Conservation (phyloP, 305 asterid genomes). For the Salvia sclarea region DNA sequence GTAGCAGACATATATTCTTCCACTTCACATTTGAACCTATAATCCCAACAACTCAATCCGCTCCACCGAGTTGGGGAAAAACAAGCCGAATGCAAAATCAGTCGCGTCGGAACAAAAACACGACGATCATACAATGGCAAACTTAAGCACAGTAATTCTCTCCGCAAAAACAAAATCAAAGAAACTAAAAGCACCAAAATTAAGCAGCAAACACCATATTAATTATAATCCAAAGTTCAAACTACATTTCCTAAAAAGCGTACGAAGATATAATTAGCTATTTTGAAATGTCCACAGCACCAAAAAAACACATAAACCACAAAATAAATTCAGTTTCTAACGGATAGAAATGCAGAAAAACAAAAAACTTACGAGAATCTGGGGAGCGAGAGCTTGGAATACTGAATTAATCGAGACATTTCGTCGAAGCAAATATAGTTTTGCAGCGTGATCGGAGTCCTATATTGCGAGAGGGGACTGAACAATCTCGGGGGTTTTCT, state of each 20-base stretch:
- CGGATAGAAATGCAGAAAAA: neutral
- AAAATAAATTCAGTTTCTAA: neutral
- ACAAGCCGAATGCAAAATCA: neutral
- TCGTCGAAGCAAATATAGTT: slow-evolving; percentile 14
- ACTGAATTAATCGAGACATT: slow-evolving; percentile 59
- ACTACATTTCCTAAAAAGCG: neutral
- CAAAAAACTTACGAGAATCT: slow-evolving; percentile 46
- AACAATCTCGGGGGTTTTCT: neutral
- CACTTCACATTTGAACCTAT: slow-evolving; percentile 5
- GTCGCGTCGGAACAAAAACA: slow-evolving; percentile 1
- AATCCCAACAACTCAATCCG: neutral
- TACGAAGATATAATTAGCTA: slow-evolving; percentile 1
- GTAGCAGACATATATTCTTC: slow-evolving; percentile 17
- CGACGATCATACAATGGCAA: slow-evolving; percentile 18
- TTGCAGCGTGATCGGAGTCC: slow-evolving; percentile 20
- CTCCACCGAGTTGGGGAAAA: neutral
- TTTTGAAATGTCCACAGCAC: neutral
- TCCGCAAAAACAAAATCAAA: neutral
- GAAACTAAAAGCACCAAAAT: neutral
- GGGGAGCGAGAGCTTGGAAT: slow-evolving; percentile 43
- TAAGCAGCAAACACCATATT: neutral
- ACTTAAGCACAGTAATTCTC: neutral
- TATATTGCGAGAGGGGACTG: neutral
- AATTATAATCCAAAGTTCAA: neutral
- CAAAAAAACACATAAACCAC: slow-evolving; percentile 6